Conservation (phyloP, 768 basidiomycete species). For the Tylopilus felleus region DNA sequence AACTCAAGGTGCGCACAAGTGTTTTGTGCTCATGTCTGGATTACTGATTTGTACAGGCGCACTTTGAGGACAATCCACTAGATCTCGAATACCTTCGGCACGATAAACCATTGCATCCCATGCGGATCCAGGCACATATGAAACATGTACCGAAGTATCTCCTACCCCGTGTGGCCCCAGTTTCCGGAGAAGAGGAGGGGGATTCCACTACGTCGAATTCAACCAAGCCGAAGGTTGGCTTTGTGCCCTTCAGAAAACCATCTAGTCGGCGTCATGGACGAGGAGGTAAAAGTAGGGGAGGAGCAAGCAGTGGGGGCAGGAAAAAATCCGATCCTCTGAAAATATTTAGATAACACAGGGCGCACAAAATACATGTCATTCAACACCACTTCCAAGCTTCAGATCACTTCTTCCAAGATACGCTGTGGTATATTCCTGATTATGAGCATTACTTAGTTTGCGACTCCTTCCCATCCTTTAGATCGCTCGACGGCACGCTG, state of each 20-base stretch:
- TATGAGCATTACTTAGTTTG: slow-evolving; percentile 15
- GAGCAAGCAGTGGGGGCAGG: slow-evolving; percentile 39
- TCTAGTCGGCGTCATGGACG: slow-evolving; percentile 48
- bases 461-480: slow-evolving; percentile 69
- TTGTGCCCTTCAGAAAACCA: slow-evolving; percentile 72
- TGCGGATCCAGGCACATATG: slow-evolving; percentile 88
- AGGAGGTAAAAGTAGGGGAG: slow-evolving; percentile 44
- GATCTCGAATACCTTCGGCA: slow-evolving; percentile 91
- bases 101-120: slow-evolving; percentile 91
- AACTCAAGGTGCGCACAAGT: slow-evolving; percentile 71
- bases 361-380: not conserved
- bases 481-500: slow-evolving; percentile 84
- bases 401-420: not conserved
- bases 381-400: not conserved
- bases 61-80: slow-evolving; percentile 95
- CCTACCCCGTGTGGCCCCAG: slow-evolving; percentile 65
- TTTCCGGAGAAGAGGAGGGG: slow-evolving; percentile 39
- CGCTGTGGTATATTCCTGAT: not conserved
- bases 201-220: slow-evolving; percentile 11
- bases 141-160: slow-evolving; percentile 95
- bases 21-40: not conserved
- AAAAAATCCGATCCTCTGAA: slow-evolving; percentile 82
- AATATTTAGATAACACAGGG: slow-evolving; percentile 50
- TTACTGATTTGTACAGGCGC: slow-evolving; percentile 59
- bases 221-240: slow-evolving; percentile 39